Conservation (phyloP, 2,329 filamentous ascomycete species). For the Aureobasidium pullulans region DNA sequence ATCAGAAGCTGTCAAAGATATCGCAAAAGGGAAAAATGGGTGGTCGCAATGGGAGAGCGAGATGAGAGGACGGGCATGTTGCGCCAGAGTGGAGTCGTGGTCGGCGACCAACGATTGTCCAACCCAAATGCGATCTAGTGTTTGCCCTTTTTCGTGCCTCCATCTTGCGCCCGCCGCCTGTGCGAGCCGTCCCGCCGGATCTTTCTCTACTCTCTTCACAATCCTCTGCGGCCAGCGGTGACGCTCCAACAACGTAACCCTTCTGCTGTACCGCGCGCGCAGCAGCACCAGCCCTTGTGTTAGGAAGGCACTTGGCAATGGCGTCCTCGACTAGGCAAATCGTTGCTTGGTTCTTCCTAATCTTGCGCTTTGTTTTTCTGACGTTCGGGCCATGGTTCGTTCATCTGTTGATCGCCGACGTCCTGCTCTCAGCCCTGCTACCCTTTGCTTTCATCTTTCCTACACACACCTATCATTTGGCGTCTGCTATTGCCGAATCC, state of each 20-base stretch:
- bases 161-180: neutral
- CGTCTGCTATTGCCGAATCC: constrained; percentile 47
- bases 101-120: constrained; percentile 4
- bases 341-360: constrained; percentile 28
- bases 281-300: neutral
- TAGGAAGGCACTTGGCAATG: constrained; percentile 2
- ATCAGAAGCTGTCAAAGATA: neutral
- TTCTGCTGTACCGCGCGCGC: constrained; percentile 3
- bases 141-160: constrained; percentile 8
- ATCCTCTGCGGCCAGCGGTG: neutral
- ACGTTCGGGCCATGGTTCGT: constrained; percentile 43
- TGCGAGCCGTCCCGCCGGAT: constrained; percentile 9
- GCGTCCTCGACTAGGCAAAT: neutral
- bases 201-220: constrained; percentile 7
- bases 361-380: constrained; percentile 29
- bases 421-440: constrained; percentile 32
- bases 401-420: constrained; percentile 44
- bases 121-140: constrained; percentile 5
- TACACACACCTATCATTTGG: constrained; percentile 45
- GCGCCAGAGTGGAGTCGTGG: constrained; percentile 10
- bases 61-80: constrained; percentile 1
- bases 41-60: neutral
- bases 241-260: constrained; percentile 10
- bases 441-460: constrained; percentile 32
- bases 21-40: neutral